Evolutionary conservation across 2,329 filamentous ascomycete genomes (phyloP).

Genomic region (Fusarium metavorans): DNA sequence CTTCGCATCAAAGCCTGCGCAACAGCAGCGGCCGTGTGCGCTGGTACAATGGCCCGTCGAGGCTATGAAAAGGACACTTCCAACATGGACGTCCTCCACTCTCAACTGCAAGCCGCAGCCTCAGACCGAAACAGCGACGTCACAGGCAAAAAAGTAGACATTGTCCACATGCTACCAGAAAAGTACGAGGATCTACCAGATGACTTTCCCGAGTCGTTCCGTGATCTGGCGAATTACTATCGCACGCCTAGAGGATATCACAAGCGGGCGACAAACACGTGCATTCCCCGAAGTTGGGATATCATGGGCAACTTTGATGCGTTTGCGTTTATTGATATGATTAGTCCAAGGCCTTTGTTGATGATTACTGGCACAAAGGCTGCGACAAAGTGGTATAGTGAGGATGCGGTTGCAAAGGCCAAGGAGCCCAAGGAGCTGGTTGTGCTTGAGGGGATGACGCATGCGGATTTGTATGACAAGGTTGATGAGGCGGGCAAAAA

Average conservation of each 20-base stretch:
- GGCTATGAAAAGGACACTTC: background rate
- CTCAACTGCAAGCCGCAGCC: background rate
- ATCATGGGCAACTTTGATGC: background rate
- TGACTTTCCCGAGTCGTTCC: background rate
- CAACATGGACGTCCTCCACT: background rate
- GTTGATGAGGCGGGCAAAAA: slow-evolving; percentile 25
- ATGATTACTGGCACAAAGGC: background rate
- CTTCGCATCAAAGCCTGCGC: background rate
- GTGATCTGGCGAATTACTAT: background rate
- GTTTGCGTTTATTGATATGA: background rate
- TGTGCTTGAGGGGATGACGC: slow-evolving; percentile 26
- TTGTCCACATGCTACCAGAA: background rate
- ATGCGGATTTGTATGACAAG: slow-evolving; percentile 31
- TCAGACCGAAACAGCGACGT: background rate
- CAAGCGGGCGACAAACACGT: background rate
- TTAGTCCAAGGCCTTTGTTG: background rate
- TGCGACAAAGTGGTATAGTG: slow-evolving; percentile 2
- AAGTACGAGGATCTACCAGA: background rate
- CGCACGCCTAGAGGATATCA: background rate
- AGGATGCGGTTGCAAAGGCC: slow-evolving; percentile 18
- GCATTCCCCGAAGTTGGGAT: background rate
- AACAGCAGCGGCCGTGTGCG: background rate
- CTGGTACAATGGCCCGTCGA: background rate
- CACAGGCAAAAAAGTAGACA: background rate
- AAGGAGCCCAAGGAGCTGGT: slow-evolving; percentile 33